Base-by-base conservation (phyloP, 257 asterid species). In the Thymus quinquecostatus region DNA sequence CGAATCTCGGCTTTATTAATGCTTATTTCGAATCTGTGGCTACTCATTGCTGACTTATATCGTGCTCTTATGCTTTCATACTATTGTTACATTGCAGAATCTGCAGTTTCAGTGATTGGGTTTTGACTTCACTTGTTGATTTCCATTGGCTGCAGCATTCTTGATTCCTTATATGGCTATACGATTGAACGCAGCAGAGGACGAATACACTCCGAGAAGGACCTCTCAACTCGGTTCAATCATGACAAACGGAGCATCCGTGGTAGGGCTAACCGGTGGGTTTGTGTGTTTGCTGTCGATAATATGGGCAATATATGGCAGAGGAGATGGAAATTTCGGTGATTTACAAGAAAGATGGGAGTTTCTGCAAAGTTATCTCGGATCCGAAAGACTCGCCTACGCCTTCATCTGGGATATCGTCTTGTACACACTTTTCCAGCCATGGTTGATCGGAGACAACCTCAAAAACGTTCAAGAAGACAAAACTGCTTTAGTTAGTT, bases 91-190 rank as follows among this genome's bases (percentile, higher is more conserved):
- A n/a, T 49, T 28, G 29, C 55, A 32, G 41, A 67, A 51, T 49
- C 34, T 21, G 12, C 34, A 70, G 10, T 64, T 51, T 47, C 30
- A 13, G 14, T 49, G 63, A 71, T 33, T 9, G 41, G 3, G 6
- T 62, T 38, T 33, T 60, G 44, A 48, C 68, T 68, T 51, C 41
- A 21, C 51, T 40, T 56, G 27, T 57, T 54, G n/a, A 3, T 72
- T 71, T 59, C 32, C 60, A 13, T 62, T 14, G 64, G 50, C 34
- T 87, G 81, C 90, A 94, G 98, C 99, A 54, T 88, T 91, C 84
- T 84, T 94, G 71, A 87, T 94, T 49, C 99, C 99, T 38, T 94
- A 88, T 82, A 89, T 94, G 97, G 99, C 98, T 62, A 74, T 94
- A 71, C 89, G 98, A 27, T 83, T 94, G 69, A 89, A 92, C 7